A percentile compares a stretch with the other conserved stretches of the same genome.
Evolutionary conservation across 768 basidiomycete genomes (phyloP).

Genomic region (Rossbeevera mucosa): DNA sequence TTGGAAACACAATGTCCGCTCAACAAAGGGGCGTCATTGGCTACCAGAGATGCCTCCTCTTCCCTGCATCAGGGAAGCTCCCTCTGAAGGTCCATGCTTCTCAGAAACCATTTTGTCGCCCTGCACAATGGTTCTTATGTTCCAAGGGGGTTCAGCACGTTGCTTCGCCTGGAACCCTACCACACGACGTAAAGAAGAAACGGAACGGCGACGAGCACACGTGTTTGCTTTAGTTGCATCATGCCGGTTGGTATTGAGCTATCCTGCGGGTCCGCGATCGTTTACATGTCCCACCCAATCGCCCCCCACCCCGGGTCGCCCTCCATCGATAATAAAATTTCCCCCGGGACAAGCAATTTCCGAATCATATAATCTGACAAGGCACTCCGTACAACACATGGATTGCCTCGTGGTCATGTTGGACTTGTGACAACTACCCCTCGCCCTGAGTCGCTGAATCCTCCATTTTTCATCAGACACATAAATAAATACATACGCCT

Average conservation of each 20-base stretch:
- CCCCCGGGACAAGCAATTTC: neutral
- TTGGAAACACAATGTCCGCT: neutral
- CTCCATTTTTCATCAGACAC: neutral
- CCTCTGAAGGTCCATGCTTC: neutral
- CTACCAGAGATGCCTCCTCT: neutral
- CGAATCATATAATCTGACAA: neutral
- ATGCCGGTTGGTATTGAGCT: neutral
- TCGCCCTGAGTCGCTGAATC: neutral
- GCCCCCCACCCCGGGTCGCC: neutral
- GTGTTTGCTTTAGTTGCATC: neutral
- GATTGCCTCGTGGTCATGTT: neutral
- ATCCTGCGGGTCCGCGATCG: neutral
- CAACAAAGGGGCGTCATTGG: neutral
- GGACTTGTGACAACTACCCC: neutral
- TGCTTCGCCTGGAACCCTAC: neutral
- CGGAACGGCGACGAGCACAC: neutral
- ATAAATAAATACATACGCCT: neutral
- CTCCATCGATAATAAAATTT: neutral
- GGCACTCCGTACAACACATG: neutral
- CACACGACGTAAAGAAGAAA: neutral
- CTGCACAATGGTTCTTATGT: neutral
- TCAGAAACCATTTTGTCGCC: neutral
- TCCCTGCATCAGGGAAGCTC: neutral
- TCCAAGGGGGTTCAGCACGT: neutral
- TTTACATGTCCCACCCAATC: neutral